Percentiles rank a stretch among this genome's conserved stretches.
phyloP scores from a whole-genome alignment of 2,329 filamentous ascomycete genomes.

The Rutstroemia sp. region DNA sequence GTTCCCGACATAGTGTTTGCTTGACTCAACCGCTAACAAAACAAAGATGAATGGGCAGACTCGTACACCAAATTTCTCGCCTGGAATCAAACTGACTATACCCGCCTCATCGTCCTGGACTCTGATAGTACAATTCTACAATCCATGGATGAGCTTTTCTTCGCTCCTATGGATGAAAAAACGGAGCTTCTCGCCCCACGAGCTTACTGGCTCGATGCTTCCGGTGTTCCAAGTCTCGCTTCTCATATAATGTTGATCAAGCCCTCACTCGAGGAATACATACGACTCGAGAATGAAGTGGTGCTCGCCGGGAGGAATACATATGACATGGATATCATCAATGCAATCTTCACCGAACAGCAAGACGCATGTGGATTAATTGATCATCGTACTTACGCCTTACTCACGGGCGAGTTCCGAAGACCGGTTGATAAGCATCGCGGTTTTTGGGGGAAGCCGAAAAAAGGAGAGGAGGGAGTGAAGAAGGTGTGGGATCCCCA shows the following conservation, averaged over 20 bases:
- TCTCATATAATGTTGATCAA: constrained; percentile 51
- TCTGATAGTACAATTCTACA: constrained; percentile 28
- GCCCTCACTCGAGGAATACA: constrained; percentile 44
- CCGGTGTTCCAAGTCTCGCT: constrained; percentile 38
- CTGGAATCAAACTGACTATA: constrained; percentile 59
- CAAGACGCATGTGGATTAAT: constrained; percentile 41
- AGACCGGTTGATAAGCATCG: constrained; percentile 36
- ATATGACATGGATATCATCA: constrained; percentile 54
- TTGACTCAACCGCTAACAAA: background rate
- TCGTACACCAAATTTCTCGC: constrained; percentile 62
- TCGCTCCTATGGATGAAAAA: constrained; percentile 42
- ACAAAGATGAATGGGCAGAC: constrained; percentile 17
- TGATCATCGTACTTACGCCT: constrained; percentile 47
- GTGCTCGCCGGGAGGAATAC: constrained; percentile 18
- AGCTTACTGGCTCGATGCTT: constrained; percentile 48
- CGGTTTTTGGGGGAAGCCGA: constrained; percentile 37
- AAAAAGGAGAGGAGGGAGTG: constrained; percentile 14
- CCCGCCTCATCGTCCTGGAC: constrained; percentile 18
- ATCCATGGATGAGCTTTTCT: constrained; percentile 53
- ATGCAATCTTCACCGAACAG: constrained; percentile 16
- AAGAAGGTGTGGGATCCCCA: constrained; percentile 43
- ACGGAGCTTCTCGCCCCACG: constrained; percentile 43
- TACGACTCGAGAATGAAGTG: constrained; percentile 27
- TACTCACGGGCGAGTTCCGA: constrained; percentile 51
- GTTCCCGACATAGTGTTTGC: no score